Evolutionary conservation across 2,329 filamentous ascomycete genomes (phyloP).

Genomic region (Lecanosticta acicola): DNA sequence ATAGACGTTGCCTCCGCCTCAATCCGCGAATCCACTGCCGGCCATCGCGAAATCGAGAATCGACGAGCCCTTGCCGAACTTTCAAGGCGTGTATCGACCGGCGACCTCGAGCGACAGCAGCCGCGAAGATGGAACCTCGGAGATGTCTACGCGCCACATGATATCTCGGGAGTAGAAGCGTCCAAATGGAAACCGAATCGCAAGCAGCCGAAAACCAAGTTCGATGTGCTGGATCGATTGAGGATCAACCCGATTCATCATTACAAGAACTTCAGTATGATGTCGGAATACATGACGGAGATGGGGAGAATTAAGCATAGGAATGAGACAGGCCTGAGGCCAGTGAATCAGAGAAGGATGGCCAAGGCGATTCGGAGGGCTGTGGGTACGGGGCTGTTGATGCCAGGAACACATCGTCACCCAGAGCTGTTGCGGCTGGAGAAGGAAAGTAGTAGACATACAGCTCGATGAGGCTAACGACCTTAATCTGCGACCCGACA

Average conservation of each 20-base stretch:
- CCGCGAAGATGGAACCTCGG: conserved; percentile 67
- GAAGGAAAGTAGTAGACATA: no score
- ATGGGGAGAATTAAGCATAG: conserved; percentile 79
- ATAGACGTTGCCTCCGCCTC: conserved; percentile 1
- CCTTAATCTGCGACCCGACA: no score
- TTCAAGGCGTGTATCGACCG: conserved; percentile 28
- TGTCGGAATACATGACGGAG: conserved; percentile 79
- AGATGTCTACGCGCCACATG: conserved; percentile 86
- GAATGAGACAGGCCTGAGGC: conserved; percentile 70
- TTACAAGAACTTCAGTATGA: conserved; percentile 93
- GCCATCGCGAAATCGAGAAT: conserved; percentile 4
- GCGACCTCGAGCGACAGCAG: conserved; percentile 57
- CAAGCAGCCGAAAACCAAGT: conserved; percentile 41
- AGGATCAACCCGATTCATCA: conserved; percentile 74
- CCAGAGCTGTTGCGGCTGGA: conserved; percentile 61
- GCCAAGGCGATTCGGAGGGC: conserved; percentile 86
- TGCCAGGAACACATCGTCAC: conserved; percentile 86
- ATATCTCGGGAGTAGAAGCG: conserved; percentile 73
- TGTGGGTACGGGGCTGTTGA: conserved; percentile 74
- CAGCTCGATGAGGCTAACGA: no score
- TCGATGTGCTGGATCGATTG: conserved; percentile 73
- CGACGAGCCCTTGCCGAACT: conserved; percentile 14
- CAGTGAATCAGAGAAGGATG: conserved; percentile 86
- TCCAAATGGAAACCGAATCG: conserved; percentile 65
- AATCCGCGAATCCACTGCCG: conserved; percentile 2